Evolutionary conservation across 169 alveolate species (phyloP).

Genomic region (Neospora caninum): DNA sequence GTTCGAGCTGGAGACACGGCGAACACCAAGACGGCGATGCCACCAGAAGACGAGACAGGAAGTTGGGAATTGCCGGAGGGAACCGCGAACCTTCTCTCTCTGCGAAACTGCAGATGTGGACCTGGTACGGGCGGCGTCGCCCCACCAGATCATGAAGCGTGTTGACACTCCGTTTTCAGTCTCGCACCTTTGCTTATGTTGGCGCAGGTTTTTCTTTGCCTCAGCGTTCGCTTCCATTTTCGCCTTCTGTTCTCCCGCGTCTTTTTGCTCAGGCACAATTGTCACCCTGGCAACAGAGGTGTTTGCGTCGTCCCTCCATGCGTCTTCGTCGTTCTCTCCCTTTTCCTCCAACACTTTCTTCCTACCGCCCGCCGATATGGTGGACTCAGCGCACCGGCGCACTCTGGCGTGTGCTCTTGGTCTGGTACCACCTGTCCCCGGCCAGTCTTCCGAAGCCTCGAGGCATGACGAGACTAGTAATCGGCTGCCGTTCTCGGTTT

Average conservation of each 20-base stretch:
- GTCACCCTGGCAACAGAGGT: background rate
- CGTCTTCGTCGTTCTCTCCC: background rate
- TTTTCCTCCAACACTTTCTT: background rate
- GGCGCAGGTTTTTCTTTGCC: too few species aligned
- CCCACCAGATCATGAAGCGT: too few species aligned
- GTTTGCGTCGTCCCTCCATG: background rate
- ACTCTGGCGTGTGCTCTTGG: background rate
- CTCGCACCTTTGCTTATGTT: too few species aligned
- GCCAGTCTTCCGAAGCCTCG: too few species aligned
- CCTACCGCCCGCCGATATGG: background rate
- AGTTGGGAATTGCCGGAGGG: background rate
- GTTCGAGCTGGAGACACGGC: background rate
- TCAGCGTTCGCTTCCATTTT: too few species aligned
- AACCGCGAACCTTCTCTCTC: too few species aligned
- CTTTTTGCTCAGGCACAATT: background rate
- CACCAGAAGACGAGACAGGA: background rate
- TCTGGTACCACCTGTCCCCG: background rate
- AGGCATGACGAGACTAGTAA: too few species aligned
- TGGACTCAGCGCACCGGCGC: background rate
- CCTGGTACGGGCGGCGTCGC: background rate
- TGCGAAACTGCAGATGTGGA: constrained; percentile 12
- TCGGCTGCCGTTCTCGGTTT: too few species aligned
- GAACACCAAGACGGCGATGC: background rate
- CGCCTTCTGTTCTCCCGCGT: background rate
- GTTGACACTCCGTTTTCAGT: too few species aligned